A percentile compares a stretch with the other conserved stretches of the same genome.
These are phyloP conservation scores for Sungouiozyma ichnusensis DNA, from an alignment of 805 yeast genomes.

Conservation along the genomic window DNA sequence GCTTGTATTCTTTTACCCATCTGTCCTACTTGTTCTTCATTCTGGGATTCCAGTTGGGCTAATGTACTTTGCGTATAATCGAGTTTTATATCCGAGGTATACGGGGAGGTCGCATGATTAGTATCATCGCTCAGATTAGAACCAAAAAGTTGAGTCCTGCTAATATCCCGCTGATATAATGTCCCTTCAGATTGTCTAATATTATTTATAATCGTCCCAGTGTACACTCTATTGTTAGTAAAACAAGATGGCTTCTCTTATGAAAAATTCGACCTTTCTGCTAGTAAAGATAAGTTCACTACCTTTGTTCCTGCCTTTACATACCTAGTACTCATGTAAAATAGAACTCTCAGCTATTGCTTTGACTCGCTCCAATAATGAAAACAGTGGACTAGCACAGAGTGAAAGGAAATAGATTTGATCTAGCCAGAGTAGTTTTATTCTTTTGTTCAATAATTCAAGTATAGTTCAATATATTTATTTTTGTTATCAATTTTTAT, in stretches of 20 bases:
- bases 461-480: too few species aligned
- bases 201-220: background rate
- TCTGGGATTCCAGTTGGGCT: slow-evolving; percentile 56
- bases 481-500: too few species aligned
- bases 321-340: slow-evolving; percentile 7
- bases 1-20: slow-evolving; percentile 46
- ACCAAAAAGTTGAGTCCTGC: slow-evolving; percentile 26
- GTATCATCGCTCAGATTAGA: slow-evolving; percentile 3
- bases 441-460: too few species aligned
- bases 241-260: too few species aligned
- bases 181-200: slow-evolving; percentile 12
- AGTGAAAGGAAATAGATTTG: background rate
- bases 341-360: background rate
- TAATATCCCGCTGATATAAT: slow-evolving; percentile 22
- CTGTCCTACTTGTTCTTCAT: slow-evolving; percentile 45
- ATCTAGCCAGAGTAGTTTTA: too few species aligned
- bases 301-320: background rate
- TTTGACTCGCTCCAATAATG: background rate
- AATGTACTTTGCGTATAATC: slow-evolving; percentile 43
- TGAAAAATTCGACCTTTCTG: too few species aligned
- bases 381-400: background rate
- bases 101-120: slow-evolving; percentile 12
- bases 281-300: background rate
- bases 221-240: slow-evolving; percentile 6
- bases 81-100: slow-evolving; percentile 25